phyloP scores from a whole-genome alignment of 2,329 filamentous ascomycete genomes.

The Microascus cirrosus region DNA sequence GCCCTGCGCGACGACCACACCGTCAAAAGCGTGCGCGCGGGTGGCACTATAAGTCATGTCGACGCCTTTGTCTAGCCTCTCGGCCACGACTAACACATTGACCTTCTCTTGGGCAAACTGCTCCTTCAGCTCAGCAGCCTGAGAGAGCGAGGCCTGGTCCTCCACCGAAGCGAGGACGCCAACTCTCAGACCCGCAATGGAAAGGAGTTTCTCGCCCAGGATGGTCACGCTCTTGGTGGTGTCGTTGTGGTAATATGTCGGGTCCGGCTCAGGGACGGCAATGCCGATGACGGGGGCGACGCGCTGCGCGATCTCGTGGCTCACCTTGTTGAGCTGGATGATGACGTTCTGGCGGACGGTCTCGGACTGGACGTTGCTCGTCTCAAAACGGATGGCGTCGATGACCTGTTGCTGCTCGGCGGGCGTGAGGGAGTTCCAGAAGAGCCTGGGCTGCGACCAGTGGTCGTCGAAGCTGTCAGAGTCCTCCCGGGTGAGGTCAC shows the following conservation, averaged over 20 bases:
- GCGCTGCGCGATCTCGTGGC: constrained; percentile 53
- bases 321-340: constrained; percentile 56
- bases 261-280: constrained; percentile 44
- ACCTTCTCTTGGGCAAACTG: constrained; percentile 39
- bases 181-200: constrained; percentile 51
- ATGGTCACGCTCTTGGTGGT: constrained; percentile 49
- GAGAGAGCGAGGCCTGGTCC: constrained; percentile 28
- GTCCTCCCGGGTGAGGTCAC: constrained; percentile 58
- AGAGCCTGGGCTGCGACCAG: constrained; percentile 66
- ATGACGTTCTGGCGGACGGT: constrained; percentile 54
- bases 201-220: constrained; percentile 45
- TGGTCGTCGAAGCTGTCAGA: constrained; percentile 71
- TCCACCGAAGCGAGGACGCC: constrained; percentile 44
- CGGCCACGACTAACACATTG: constrained; percentile 47
- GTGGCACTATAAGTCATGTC: constrained; percentile 54
- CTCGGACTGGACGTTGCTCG: constrained; percentile 43
- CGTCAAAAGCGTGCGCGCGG: constrained; percentile 52
- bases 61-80: constrained; percentile 40
- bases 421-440: constrained; percentile 65
- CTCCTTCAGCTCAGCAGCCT: constrained; percentile 37
- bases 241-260: constrained; percentile 59
- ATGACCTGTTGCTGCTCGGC: constrained; percentile 64
- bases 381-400: constrained; percentile 64
- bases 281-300: constrained; percentile 53
- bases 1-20: constrained; percentile 47